Conservation (phyloP, 2,329 filamentous ascomycete genomes). For the Dothideomycetes sp. region DNA sequence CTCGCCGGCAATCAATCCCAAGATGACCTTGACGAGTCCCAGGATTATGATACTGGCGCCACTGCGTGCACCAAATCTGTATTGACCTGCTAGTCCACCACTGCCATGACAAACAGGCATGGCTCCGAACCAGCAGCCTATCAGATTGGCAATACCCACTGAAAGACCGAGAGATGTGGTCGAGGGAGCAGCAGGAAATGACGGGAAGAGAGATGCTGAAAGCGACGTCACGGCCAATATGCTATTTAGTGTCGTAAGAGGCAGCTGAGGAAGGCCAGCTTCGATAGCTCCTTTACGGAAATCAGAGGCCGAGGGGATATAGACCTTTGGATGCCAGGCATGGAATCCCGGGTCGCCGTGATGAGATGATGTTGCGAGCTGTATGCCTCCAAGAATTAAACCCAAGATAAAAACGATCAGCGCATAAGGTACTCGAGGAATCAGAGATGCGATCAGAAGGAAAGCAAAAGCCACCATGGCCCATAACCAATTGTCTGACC, state of each 20-base stretch:
- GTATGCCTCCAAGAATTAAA: constrained; percentile 52
- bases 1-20: constrained; percentile 68
- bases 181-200: constrained; percentile 45
- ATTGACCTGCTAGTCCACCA: constrained; percentile 82
- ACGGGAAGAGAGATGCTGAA: constrained; percentile 58
- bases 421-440: constrained; percentile 66
- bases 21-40: constrained; percentile 62
- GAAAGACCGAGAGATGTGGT: constrained; percentile 73
- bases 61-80: constrained; percentile 82
- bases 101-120: constrained; percentile 96
- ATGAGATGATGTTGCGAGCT: constrained; percentile 21
- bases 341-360: constrained; percentile 31
- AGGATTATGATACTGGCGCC: constrained; percentile 76
- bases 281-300: constrained; percentile 50
- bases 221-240: constrained; percentile 80
- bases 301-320: constrained; percentile 36
- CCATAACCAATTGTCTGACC: constrained; percentile 72
- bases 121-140: constrained; percentile 81
- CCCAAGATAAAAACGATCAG: constrained; percentile 62
- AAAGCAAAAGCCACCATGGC: constrained; percentile 62
- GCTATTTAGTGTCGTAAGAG: constrained; percentile 85
- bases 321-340: constrained; percentile 49
- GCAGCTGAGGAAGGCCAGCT: constrained; percentile 76
- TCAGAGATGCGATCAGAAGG: constrained; percentile 57
- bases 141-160: constrained; percentile 73